These are phyloP conservation scores for Aspergillus steynii DNA, from an alignment of 495 filamentous ascomycete species.

Conservation along the genomic window DNA sequence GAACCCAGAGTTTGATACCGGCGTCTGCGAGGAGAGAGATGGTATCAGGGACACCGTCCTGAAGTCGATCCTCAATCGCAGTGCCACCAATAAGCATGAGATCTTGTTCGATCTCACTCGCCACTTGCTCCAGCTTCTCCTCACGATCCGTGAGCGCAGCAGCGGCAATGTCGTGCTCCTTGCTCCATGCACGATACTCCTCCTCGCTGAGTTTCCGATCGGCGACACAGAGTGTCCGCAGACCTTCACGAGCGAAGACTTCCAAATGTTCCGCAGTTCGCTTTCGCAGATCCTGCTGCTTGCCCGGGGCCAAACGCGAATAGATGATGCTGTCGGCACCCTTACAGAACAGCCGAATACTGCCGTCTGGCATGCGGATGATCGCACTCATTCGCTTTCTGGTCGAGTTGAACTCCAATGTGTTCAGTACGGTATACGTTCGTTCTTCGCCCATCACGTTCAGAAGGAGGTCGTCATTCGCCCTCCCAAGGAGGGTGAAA, in stretches of 20 bases:
- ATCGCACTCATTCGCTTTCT: conserved; percentile 99
- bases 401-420: conserved; percentile 95
- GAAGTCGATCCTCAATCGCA: conserved; percentile 95
- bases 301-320: conserved; percentile 79
- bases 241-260: conserved; percentile 91
- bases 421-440: conserved; percentile 87
- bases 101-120: conserved; percentile 87
- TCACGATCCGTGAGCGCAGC: conserved; percentile 83
- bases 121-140: conserved; percentile 87
- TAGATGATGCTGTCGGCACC: conserved; percentile 98
- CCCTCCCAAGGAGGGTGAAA: conserved; percentile 87
- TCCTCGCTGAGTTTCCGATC: conserved; percentile 78
- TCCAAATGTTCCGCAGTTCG: conserved; percentile 92
- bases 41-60: conserved; percentile 96
- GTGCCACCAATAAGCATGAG: conserved; percentile 91
- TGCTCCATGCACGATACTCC: conserved; percentile 84
- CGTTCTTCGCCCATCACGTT: conserved; percentile 85
- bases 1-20: conserved; percentile 99
- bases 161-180: conserved; percentile 84
- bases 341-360: conserved; percentile 93
- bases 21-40: conserved; percentile 91
- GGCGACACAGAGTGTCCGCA: conserved; percentile 96
- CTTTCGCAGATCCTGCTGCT: conserved; percentile 79
- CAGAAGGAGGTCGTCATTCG: conserved; percentile 73
- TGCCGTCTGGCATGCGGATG: conserved; percentile 91